Conservation (phyloP, 2,329 filamentous ascomycete species). For the Penicillium sp. region DNA sequence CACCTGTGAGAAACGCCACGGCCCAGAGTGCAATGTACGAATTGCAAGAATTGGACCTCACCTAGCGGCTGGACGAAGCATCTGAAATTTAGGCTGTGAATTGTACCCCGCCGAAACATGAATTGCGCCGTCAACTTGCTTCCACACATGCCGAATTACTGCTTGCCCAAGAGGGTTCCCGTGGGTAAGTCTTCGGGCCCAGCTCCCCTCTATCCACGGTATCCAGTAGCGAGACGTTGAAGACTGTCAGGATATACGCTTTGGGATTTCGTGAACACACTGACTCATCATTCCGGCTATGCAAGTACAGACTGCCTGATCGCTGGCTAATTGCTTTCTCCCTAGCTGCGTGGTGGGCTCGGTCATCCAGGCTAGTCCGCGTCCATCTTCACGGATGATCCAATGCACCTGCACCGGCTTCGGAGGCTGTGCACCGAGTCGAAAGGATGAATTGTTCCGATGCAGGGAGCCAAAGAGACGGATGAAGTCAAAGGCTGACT, state of each 20-base stretch:
- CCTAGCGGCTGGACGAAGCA: constrained; percentile 24
- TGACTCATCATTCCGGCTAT: constrained; percentile 25
- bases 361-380: constrained; percentile 31
- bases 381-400: constrained; percentile 29
- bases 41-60: not conserved
- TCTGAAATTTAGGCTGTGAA: constrained; percentile 25
- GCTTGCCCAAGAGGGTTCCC: constrained; percentile 30
- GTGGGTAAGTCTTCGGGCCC: constrained; percentile 26
- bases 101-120: constrained; percentile 23
- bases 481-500: constrained; percentile 33
- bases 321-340: constrained; percentile 26
- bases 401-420: constrained; percentile 29
- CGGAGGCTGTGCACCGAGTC: constrained; percentile 13
- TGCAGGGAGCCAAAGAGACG: constrained; percentile 34
- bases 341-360: constrained; percentile 26
- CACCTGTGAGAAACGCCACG: constrained; percentile 28
- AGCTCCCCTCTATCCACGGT: constrained; percentile 27
- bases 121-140: constrained; percentile 22
- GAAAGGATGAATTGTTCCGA: constrained; percentile 18
- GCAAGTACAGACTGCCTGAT: constrained; percentile 30
- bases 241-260: constrained; percentile 9
- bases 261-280: constrained; percentile 26
- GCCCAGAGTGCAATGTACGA: constrained; percentile 22
- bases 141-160: constrained; percentile 26
- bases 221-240: not conserved